Conservation (phyloP, 495 filamentous ascomycete genomes). For the Penicillium maclennaniae region DNA sequence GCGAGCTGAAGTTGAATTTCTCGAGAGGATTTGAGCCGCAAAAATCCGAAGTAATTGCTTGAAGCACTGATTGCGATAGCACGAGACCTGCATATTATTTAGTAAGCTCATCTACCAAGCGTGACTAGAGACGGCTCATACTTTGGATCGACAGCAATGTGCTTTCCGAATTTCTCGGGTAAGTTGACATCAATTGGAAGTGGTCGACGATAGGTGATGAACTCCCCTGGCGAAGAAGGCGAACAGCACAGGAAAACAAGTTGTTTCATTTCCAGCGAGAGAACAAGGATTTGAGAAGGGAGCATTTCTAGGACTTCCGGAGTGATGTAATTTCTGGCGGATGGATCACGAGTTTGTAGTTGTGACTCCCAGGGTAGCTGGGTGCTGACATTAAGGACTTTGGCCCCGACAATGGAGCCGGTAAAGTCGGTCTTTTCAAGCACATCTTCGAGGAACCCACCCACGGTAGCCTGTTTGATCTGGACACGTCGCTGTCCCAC, state of each 20-base stretch:
- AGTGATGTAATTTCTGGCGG: neutral
- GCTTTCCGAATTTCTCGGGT: conserved; percentile 63
- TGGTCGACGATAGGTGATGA: conserved; percentile 56
- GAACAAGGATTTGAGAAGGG: conserved; percentile 72
- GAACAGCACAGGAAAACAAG: conserved; percentile 68
- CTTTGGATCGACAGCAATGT: conserved; percentile 79
- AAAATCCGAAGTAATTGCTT: conserved; percentile 57
- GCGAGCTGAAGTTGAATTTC: conserved; percentile 36
- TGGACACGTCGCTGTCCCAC: conserved; percentile 65
- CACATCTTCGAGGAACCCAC: conserved; percentile 65
- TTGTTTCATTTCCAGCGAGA: conserved; percentile 66
- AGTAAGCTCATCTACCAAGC: conserved; percentile 1
- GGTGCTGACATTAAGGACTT: conserved; percentile 36
- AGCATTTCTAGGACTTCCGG: conserved; percentile 26
- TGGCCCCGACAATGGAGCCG: conserved; percentile 50
- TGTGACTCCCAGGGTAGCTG: conserved; percentile 32
- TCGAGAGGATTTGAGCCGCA: conserved; percentile 28
- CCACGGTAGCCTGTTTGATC: conserved; percentile 59
- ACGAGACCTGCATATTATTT: conserved; percentile 47
- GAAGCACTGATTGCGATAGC: conserved; percentile 63
- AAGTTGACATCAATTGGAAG: conserved; percentile 52
- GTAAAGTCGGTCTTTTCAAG: conserved; percentile 71
- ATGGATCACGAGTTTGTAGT: conserved; percentile 15
- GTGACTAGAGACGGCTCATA: conserved; percentile 22
- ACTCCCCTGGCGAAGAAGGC: conserved; percentile 42